Percentiles rank a stretch among this genome's conserved stretches.
phyloP scores from a whole-genome alignment of 345 rosid species.

The Hibiscus trionum region DNA sequence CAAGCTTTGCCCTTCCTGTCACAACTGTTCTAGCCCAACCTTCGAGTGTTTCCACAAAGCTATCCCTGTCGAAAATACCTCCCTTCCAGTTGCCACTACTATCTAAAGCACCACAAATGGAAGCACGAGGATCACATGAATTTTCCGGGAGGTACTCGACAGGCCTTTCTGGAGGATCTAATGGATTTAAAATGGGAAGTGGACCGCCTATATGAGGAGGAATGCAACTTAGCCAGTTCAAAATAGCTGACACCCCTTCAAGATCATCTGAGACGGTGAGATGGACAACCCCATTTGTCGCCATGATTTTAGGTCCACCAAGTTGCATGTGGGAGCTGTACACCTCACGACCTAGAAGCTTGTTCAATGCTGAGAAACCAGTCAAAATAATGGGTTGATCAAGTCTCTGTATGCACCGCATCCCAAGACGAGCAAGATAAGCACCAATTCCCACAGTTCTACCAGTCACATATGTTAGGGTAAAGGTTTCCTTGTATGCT shows the following conservation, averaged over 20 bases:
- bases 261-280: constrained; percentile 96
- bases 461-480: constrained; percentile 89
- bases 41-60: constrained; percentile 87
- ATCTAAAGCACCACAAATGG: constrained; percentile 65
- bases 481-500: constrained; percentile 96
- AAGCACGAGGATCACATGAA: constrained; percentile 97
- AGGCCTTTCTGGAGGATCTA: constrained; percentile 77
- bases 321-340: constrained; percentile 99
- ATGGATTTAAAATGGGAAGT: constrained; percentile 58
- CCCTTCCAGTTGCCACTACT: constrained; percentile 80
- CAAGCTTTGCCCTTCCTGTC: constrained; percentile 99
- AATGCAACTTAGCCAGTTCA: constrained; percentile 88
- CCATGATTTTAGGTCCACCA: constrained; percentile 99
- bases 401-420: constrained; percentile 98
- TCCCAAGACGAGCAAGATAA: constrained; percentile 95
- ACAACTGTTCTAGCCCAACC: constrained; percentile 99
- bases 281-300: constrained; percentile 97
- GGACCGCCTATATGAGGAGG: constrained; percentile 77
- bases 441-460: constrained; percentile 99
- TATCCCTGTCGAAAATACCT: constrained; percentile 90
- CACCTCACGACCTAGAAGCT: constrained; percentile 98
- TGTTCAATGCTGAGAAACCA: constrained; percentile 95
- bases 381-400: constrained; percentile 98
- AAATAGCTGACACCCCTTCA: constrained; percentile 85
- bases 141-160: constrained; percentile 87